phyloP scores from a whole-genome alignment of 345 rosid genomes.

The Nephelium lappaceum region DNA sequence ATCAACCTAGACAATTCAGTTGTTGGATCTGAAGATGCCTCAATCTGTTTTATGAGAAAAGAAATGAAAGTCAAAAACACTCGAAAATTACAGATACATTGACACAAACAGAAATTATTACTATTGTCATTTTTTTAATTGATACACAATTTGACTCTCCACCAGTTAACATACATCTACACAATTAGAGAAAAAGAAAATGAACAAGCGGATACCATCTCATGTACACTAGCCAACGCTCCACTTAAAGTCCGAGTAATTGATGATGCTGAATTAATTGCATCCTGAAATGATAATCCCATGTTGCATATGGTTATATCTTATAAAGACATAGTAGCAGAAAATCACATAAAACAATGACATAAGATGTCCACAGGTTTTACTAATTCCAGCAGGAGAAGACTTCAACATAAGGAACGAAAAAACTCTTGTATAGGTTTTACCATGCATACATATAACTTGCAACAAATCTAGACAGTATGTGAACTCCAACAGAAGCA shows the following conservation, averaged over 20 bases:
- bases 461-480: neutral
- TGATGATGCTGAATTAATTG: slow-evolving; percentile 63
- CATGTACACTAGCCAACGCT: slow-evolving; percentile 54
- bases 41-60: slow-evolving; percentile 34
- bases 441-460: neutral
- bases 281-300: slow-evolving; percentile 47
- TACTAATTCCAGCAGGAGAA: neutral
- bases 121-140: neutral
- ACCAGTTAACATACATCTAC: neutral
- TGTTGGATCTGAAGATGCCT: slow-evolving; percentile 64
- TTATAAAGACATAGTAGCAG: neutral
- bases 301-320: neutral
- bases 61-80: neutral
- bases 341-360: neutral
- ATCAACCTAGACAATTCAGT: slow-evolving; percentile 59
- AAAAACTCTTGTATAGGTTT: neutral
- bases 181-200: neutral
- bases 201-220: slow-evolving; percentile 39
- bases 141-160: neutral
- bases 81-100: neutral
- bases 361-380: neutral
- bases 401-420: neutral
- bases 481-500: neutral
- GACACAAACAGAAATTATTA: slow-evolving; percentile 1
- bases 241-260: slow-evolving; percentile 58